Evolutionary conservation across 169 alveolate genomes (phyloP), one percentile per base, ranked within the genome.

Genomic region (Sarcocystis neurona): DNA sequence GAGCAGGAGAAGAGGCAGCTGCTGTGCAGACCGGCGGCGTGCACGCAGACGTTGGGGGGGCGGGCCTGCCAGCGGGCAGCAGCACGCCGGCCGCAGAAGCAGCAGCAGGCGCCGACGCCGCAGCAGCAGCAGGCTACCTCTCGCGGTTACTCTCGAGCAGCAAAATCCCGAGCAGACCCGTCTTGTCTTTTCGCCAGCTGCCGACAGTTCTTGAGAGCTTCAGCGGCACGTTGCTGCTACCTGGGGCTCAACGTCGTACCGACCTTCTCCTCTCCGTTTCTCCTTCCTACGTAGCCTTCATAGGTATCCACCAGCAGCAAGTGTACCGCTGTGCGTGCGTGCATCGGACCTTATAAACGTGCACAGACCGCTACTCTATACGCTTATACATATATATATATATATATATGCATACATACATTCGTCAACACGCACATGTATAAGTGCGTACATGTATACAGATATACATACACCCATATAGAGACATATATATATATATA

Each of bases 131-230:
- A 50, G 60, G 8, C 18, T 50, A 18, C 8, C n/a, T 50, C 18
- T 18, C n/a, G n/a, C n/a, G n/a, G n/a, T n/a, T n/a, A n/a, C n/a
- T n/a, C n/a, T n/a, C n/a, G n/a, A n/a, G n/a, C n/a, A n/a, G n/a
- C n/a, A n/a, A n/a, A n/a, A n/a, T n/a, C n/a, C n/a, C n/a, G n/a
- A n/a, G n/a, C n/a, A n/a, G n/a, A n/a, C n/a, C n/a, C n/a, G n/a
- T n/a, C n/a, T n/a, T n/a, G n/a, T n/a, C n/a, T 0, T 85, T 86
- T 37, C 44, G 56, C 39, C 66, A 72, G 30, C 79, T 86, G 41
- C 90, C 90, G 0, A 79, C 60, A 39, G 68, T 86, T 46, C 85
- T 86, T 27, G 90, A 86, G 79, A 85, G 90, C 3, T 86, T 70
- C 50, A 80, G 90, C 20, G 90, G 90, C 58, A 85, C 90, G 34